Percentiles rank a stretch among this genome's conserved stretches.
phyloP scores from a whole-genome alignment of 2,329 filamentous ascomycete genomes.

The Arthrobotrys iridis region DNA sequence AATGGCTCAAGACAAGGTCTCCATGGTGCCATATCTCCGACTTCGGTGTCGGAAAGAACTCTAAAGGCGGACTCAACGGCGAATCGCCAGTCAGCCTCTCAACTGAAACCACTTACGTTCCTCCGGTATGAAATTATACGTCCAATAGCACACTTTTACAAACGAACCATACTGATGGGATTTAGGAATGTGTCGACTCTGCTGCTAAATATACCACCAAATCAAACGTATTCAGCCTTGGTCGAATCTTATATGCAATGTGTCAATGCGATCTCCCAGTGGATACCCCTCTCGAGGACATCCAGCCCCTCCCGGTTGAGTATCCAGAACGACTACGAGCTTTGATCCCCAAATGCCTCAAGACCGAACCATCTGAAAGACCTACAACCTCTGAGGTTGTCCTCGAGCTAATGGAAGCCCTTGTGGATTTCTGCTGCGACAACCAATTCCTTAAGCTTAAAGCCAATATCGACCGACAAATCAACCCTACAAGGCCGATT shows the following conservation, averaged over 20 bases:
- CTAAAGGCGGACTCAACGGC: conserved; percentile 40
- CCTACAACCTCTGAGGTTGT: conserved; percentile 50
- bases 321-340: conserved; percentile 46
- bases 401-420: conserved; percentile 44
- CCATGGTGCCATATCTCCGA: conserved; percentile 53
- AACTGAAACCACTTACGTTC: conserved; percentile 47
- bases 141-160: background rate
- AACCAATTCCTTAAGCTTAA: conserved; percentile 48
- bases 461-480: conserved; percentile 45
- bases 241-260: conserved; percentile 41
- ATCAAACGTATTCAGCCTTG: conserved; percentile 52
- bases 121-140: conserved; percentile 35
- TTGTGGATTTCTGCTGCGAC: conserved; percentile 44
- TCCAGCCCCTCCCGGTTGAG: conserved; percentile 48
- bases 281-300: conserved; percentile 39
- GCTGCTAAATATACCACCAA: conserved; percentile 45
- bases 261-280: conserved; percentile 52
- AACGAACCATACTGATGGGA: background rate
- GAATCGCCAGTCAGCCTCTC: conserved; percentile 46
- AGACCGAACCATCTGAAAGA: conserved; percentile 40
- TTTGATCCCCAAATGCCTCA: conserved; percentile 50
- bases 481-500: conserved; percentile 51
- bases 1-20: conserved; percentile 50
- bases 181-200: conserved; percentile 35
- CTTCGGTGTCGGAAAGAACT: conserved; percentile 52